Percentiles rank a stretch among this genome's conserved stretches.
These are phyloP conservation scores for Truncatella angustata DNA, from an alignment of 2,329 filamentous ascomycete species.

Conservation along the genomic window DNA sequence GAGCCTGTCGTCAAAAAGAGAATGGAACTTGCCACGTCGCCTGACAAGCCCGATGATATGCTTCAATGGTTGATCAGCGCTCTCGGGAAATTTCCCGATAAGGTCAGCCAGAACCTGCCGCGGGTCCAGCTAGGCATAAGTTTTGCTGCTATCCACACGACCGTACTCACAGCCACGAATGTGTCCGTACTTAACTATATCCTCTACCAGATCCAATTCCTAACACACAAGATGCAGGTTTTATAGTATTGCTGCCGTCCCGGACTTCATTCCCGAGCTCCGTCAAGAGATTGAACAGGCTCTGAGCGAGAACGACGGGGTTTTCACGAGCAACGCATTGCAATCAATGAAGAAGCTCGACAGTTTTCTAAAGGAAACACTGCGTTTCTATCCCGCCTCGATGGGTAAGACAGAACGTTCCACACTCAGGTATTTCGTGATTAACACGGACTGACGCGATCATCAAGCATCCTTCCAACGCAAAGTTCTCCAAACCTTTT, in stretches of 20 bases:
- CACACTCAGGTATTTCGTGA: neutral
- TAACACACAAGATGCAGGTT: constrained; percentile 30
- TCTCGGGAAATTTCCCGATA: constrained; percentile 30
- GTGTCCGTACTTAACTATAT: constrained; percentile 22
- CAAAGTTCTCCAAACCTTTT: constrained; percentile 42
- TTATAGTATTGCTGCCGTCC: constrained; percentile 41
- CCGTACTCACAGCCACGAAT: constrained; percentile 38
- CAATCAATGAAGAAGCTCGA: constrained; percentile 30
- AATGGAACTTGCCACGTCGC: constrained; percentile 10
- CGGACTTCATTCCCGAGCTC: constrained; percentile 45
- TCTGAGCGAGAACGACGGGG: constrained; percentile 29
- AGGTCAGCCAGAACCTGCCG: constrained; percentile 30
- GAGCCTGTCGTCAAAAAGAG: neutral
- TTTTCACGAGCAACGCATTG: constrained; percentile 25
- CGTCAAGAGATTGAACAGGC: constrained; percentile 46
- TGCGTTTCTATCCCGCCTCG: constrained; percentile 17
- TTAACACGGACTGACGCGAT: constrained; percentile 5
- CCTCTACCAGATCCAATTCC: neutral
- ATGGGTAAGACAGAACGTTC: constrained; percentile 27
- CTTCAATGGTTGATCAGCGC: constrained; percentile 41
- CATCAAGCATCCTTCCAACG: constrained; percentile 37
- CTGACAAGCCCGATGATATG: constrained; percentile 36
- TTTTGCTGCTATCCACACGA: constrained; percentile 51
- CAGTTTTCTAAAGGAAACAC: constrained; percentile 28
- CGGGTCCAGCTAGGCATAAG: constrained; percentile 39